phyloP scores from a whole-genome alignment of 306 rosid genomes.

The Argentina anserina region DNA sequence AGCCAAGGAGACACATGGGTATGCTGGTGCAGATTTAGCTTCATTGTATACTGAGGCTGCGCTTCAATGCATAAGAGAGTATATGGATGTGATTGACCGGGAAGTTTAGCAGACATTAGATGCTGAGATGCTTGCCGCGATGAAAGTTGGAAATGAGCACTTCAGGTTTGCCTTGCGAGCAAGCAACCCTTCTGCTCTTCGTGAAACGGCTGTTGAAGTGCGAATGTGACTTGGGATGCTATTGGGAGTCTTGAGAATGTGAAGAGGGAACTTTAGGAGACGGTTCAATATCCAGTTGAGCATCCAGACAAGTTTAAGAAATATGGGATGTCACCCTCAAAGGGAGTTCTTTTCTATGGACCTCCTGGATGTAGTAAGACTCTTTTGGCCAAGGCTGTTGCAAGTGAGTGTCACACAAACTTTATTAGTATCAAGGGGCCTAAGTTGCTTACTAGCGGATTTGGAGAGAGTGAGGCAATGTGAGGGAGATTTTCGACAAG shows the following conservation, averaged over 20 bases:
- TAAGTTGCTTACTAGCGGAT: slow-evolving; percentile 5
- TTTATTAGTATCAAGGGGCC: slow-evolving; percentile 7
- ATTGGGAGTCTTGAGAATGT: not conserved
- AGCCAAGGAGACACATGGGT: slow-evolving; percentile 3
- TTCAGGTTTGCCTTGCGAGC: not conserved
- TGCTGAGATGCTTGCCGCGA: not conserved
- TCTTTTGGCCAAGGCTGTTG: slow-evolving; percentile 10
- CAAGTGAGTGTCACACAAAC: slow-evolving; percentile 5
- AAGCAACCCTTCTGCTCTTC: slow-evolving; percentile 5
- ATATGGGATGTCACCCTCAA: slow-evolving; percentile 8
- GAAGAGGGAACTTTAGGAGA: slow-evolving; percentile 5
- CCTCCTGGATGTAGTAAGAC: slow-evolving; percentile 8
- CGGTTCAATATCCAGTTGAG: not conserved
- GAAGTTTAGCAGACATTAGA: not conserved
- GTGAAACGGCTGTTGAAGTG: not conserved
- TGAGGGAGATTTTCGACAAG: slow-evolving; percentile 10
- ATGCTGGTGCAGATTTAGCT: not conserved
- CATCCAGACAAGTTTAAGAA: not conserved
- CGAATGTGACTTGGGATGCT: slow-evolving; percentile 1
- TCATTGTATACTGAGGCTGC: slow-evolving; percentile 5
- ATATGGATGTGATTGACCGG: not conserved
- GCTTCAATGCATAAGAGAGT: not conserved
- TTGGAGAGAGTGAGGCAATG: slow-evolving; percentile 12
- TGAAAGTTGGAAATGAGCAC: not conserved
- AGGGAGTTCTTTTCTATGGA: not conserved